phyloP scores from a whole-genome alignment of 2,329 filamentous ascomycete species.

The Ramularia collo-cygni region DNA sequence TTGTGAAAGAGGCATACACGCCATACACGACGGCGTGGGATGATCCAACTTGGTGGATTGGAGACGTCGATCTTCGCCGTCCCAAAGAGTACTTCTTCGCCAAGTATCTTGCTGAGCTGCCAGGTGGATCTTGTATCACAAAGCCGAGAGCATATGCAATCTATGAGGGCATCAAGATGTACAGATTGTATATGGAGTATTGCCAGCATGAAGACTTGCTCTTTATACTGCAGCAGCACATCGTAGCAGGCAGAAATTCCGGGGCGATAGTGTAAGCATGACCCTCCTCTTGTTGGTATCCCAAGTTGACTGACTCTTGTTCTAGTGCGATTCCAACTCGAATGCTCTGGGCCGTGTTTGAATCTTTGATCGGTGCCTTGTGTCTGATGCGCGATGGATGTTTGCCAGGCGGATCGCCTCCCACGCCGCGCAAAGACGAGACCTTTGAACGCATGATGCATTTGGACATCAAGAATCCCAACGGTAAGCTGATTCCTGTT shows the following conservation, averaged over 20 bases:
- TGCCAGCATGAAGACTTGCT: neutral
- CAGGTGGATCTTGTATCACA: neutral
- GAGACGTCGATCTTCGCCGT: neutral
- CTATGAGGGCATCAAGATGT: neutral
- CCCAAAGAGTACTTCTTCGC: neutral
- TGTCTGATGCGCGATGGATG: conserved; percentile 5
- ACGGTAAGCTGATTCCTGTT: conserved; percentile 2
- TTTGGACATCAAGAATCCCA: conserved; percentile 4
- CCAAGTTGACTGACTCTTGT: neutral
- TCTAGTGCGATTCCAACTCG: neutral
- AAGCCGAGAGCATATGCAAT: neutral
- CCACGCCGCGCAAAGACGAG: neutral
- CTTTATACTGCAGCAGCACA: neutral
- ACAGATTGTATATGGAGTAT: conserved; percentile 1
- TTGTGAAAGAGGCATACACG: neutral
- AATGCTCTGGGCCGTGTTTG: conserved; percentile 7
- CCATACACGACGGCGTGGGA: neutral
- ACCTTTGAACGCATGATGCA: neutral
- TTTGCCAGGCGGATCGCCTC: neutral
- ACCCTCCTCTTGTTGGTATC: too few species aligned
- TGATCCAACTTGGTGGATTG: neutral
- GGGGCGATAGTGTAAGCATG: too few species aligned
- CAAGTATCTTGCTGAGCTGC: neutral
- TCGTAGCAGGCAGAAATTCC: neutral
- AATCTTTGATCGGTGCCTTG: conserved; percentile 2